These are phyloP conservation scores for Cryptococcus floricola DNA, from an alignment of 1,284 basidiomycete genomes.

Conservation along the genomic window DNA sequence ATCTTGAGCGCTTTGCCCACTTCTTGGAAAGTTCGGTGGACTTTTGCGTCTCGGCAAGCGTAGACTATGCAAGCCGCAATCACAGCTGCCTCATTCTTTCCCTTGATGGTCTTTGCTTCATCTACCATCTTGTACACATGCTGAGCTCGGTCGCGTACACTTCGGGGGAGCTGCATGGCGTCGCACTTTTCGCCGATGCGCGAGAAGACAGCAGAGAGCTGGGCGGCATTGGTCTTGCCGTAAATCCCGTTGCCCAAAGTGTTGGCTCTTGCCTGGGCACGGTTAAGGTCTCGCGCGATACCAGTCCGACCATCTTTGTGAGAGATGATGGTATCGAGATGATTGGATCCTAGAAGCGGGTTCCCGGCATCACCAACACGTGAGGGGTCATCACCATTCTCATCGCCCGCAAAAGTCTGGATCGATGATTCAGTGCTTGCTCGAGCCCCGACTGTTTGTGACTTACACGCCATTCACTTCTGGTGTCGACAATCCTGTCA, in stretches of 20 bases:
- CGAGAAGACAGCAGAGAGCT: slow-evolving; percentile 84
- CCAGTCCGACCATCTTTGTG: slow-evolving; percentile 93
- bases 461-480: slow-evolving; percentile 75
- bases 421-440: not conserved
- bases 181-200: slow-evolving; percentile 95
- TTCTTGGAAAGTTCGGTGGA: slow-evolving; percentile 91
- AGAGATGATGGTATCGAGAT: slow-evolving; percentile 83
- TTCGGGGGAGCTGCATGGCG: slow-evolving; percentile 81
- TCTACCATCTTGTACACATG: slow-evolving; percentile 95
- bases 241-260: slow-evolving; percentile 59
- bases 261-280: slow-evolving; percentile 68
- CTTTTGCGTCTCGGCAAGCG: slow-evolving; percentile 89
- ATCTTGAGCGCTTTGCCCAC: slow-evolving; percentile 91
- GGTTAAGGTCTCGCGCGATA: slow-evolving; percentile 84
- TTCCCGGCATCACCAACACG: slow-evolving; percentile 97
- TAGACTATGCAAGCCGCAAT: slow-evolving; percentile 98
- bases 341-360: slow-evolving; percentile 62
- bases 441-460: slow-evolving; percentile 4
- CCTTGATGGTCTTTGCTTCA: slow-evolving; percentile 83
- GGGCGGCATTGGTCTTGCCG: slow-evolving; percentile 77
- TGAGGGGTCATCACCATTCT: slow-evolving; percentile 92
- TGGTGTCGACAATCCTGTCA: slow-evolving; percentile 93
- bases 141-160: slow-evolving; percentile 70
- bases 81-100: slow-evolving; percentile 82
- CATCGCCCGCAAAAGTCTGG: slow-evolving; percentile 98